These are phyloP conservation scores for Aspergillus saccharolyticus DNA, from an alignment of 495 filamentous ascomycete genomes.

Conservation along the genomic window DNA sequence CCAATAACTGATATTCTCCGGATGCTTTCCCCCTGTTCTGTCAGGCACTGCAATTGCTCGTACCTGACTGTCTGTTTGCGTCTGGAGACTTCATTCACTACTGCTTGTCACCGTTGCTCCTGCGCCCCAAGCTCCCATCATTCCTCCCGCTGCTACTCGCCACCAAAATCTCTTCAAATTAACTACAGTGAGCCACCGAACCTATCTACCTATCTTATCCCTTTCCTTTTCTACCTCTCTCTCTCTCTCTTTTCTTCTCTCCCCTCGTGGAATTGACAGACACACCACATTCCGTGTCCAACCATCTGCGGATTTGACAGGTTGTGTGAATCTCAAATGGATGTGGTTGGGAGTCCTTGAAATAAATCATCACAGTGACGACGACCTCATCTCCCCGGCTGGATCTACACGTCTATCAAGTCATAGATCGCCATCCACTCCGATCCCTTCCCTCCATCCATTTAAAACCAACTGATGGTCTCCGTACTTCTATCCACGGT, in stretches of 20 bases:
- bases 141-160: background rate
- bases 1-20: background rate
- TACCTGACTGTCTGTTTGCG: slow-evolving; percentile 1
- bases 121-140: background rate
- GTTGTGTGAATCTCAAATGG: background rate
- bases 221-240: background rate
- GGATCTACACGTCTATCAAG: background rate
- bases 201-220: no score
- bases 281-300: background rate
- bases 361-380: background rate
- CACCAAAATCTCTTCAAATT: no score
- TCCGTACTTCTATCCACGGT: background rate
- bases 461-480: background rate
- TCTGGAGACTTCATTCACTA: background rate
- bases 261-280: background rate
- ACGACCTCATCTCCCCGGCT: background rate
- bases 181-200: no score
- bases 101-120: background rate
- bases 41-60: background rate
- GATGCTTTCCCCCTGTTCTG: no score
- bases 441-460: background rate
- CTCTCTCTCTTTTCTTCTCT: slow-evolving; percentile 7
- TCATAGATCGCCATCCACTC: background rate
- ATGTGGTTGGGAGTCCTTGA: background rate
- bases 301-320: background rate